Base-by-base conservation (phyloP, 345 rosid genomes). In the Acer yangbiense region DNA sequence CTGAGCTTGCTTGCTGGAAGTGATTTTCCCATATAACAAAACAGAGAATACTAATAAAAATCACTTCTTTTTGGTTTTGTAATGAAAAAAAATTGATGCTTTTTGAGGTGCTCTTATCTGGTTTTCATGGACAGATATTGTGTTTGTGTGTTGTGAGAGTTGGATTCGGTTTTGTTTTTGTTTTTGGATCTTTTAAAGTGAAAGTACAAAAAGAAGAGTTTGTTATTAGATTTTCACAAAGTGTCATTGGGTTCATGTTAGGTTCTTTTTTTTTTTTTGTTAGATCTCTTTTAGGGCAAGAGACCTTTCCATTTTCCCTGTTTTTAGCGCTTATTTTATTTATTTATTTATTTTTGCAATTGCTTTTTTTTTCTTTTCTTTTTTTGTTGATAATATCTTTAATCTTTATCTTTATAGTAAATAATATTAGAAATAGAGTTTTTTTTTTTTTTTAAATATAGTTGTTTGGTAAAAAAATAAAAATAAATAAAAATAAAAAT, bases 1-100 rank as follows among this genome's bases (percentile, higher is more conserved):
- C 78, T 78, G 78, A 83, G 74, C 84, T 73, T 21, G 88, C 61
- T 61, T 83, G 81, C 68, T 64, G 83, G 73, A 27, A 86, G 77
- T 57, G 94, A 74, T 84, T 85, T 94, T 60, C 92, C 97, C 97
- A 90, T 94, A 61, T 81, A 89, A 64, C 73, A 6, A 63, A 41
- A 17, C 23, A 64, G 46, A 69, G 32, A 18, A 32, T 4, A 32
- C 35, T 50, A 32, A 43, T 32, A 46, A 9, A 21, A 41, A 57
- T 9, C 57, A 66, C 8, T 41, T 6, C 43, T 17, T 57, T 32
- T 17, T 41, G 64, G 69, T 50, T 44, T 18, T 60, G 63, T n/a
- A 60, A 21, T 60, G 39, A 43, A 43, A 21, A 20, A 58, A 60
- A 60, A 21, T 60, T 60, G 25, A 60, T 18, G 27, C 27, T 58